These are phyloP conservation scores for Sordariomycetes sp. DNA, from an alignment of 2,329 filamentous ascomycete species.

Conservation along the genomic window DNA sequence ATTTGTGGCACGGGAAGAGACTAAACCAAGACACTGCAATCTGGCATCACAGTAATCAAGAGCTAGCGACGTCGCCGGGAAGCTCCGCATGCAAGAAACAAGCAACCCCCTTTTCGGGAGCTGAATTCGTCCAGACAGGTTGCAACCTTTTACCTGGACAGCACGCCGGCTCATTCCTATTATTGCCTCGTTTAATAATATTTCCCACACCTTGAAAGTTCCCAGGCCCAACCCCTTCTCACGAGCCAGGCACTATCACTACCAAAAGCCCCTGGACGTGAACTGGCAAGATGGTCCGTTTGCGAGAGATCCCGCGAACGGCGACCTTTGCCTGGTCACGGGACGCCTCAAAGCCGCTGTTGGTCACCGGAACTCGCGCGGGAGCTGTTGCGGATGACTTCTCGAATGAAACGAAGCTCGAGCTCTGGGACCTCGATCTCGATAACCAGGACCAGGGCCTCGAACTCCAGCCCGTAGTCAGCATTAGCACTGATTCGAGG, in stretches of 20 bases:
- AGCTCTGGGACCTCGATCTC: conserved; percentile 88
- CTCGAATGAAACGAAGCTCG: conserved; percentile 91
- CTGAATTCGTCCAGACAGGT: background rate
- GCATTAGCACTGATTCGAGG: conserved; percentile 83
- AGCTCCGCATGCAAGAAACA: background rate
- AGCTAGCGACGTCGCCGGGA: conserved; percentile 3
- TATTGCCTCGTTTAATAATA: background rate
- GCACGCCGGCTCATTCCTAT: background rate
- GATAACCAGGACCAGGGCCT: conserved; percentile 64
- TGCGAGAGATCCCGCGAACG: conserved; percentile 93
- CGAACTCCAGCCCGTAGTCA: conserved; percentile 78
- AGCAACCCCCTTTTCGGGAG: conserved; percentile 1
- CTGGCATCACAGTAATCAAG: conserved; percentile 27
- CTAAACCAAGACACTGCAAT: conserved; percentile 21
- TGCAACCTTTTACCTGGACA: background rate
- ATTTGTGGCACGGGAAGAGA: background rate
- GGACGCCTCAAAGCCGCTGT: conserved; percentile 62
- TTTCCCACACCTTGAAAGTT: background rate
- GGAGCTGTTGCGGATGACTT: conserved; percentile 96
- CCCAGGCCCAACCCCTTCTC: background rate
- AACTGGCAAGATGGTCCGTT: conserved; percentile 66
- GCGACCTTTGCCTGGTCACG: conserved; percentile 97
- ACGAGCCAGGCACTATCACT: background rate
- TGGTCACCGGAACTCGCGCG: conserved; percentile 89
- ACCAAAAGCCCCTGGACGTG: background rate